Percentiles rank a stretch among this genome's conserved stretches.
Evolutionary conservation across 495 filamentous ascomycete species (phyloP).

Genomic region (Tetracladium setigerum): DNA sequence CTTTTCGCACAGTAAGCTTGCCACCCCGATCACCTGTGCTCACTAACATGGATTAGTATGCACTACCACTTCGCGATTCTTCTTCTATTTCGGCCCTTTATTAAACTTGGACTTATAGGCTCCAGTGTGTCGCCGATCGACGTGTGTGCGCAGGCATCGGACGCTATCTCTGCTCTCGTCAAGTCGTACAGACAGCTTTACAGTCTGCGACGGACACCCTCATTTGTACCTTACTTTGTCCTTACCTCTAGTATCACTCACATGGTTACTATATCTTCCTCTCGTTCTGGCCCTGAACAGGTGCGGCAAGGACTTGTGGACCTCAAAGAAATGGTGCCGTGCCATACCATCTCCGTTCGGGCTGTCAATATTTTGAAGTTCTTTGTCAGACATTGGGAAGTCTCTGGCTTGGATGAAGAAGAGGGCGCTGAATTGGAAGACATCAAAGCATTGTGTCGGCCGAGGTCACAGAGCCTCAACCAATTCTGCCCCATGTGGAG

Average conservation of each 20-base stretch:
- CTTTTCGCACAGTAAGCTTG: slow-evolving; percentile 55
- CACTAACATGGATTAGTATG: slow-evolving; percentile 40
- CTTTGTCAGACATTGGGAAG: slow-evolving; percentile 46
- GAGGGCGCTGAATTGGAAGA: slow-evolving; percentile 22
- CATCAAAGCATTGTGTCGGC: slow-evolving; percentile 29
- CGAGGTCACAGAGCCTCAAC: slow-evolving; percentile 30
- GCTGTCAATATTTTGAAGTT: slow-evolving; percentile 49
- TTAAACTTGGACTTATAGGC: slow-evolving; percentile 50
- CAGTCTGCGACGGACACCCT: slow-evolving; percentile 46
- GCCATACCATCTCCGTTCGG: slow-evolving; percentile 51
- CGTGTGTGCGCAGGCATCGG: slow-evolving; percentile 52
- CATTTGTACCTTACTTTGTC: slow-evolving; percentile 52
- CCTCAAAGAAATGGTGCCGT: slow-evolving; percentile 47
- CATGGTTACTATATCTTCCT: slow-evolving; percentile 27
- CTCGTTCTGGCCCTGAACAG: slow-evolving; percentile 5
- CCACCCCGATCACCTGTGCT: not conserved
- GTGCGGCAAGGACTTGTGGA: slow-evolving; percentile 20
- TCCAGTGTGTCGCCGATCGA: slow-evolving; percentile 54
- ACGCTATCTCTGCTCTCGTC: slow-evolving; percentile 50
- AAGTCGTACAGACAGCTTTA: slow-evolving; percentile 52
- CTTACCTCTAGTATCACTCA: slow-evolving; percentile 52
- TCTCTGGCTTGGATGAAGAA: not conserved
- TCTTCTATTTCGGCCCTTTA: slow-evolving; percentile 57
- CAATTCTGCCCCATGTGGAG: slow-evolving; percentile 41
- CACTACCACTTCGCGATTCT: slow-evolving; percentile 58